Percentiles rank a stretch among this genome's conserved stretches.
Conservation (phyloP, 1,284 basidiomycete genomes). For the Golubevia pallescens region DNA sequence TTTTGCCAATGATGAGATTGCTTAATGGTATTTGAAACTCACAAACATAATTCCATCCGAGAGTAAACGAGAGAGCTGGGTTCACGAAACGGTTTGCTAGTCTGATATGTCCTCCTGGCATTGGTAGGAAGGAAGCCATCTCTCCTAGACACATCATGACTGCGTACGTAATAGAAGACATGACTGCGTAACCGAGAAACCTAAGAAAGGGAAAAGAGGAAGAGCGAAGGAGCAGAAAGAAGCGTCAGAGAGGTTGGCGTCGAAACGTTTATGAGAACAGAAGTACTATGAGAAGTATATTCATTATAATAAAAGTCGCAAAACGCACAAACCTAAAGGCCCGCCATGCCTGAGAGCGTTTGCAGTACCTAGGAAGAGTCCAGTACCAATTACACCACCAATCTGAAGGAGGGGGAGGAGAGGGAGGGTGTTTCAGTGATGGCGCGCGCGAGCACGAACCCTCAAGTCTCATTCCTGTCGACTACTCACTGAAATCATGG, state of each 20-base stretch:
- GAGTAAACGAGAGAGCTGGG: slow-evolving; percentile 72
- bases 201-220: not conserved
- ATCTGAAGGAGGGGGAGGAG: too few relatives aligned
- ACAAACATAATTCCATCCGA: slow-evolving; percentile 43
- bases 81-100: slow-evolving; percentile 80
- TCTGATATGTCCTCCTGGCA: slow-evolving; percentile 76
- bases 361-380: too few relatives aligned
- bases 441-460: not conserved
- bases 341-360: too few relatives aligned
- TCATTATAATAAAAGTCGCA: too few relatives aligned
- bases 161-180: slow-evolving; percentile 4
- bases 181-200: not conserved
- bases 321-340: too few relatives aligned
- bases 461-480: not conserved
- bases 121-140: slow-evolving; percentile 45
- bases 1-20: not conserved
- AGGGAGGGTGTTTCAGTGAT: too few relatives aligned
- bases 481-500: not conserved
- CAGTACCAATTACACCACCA: too few relatives aligned
- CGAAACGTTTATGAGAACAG: too few relatives aligned
- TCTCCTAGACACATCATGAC: slow-evolving; percentile 56
- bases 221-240: not conserved
- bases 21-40: not conserved
- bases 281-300: too few relatives aligned
- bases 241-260: too few relatives aligned